Percentiles rank a stretch among this genome's conserved stretches.
Conservation (phyloP, 345 rosid genomes). For the Tarenaya hassleriana region DNA sequence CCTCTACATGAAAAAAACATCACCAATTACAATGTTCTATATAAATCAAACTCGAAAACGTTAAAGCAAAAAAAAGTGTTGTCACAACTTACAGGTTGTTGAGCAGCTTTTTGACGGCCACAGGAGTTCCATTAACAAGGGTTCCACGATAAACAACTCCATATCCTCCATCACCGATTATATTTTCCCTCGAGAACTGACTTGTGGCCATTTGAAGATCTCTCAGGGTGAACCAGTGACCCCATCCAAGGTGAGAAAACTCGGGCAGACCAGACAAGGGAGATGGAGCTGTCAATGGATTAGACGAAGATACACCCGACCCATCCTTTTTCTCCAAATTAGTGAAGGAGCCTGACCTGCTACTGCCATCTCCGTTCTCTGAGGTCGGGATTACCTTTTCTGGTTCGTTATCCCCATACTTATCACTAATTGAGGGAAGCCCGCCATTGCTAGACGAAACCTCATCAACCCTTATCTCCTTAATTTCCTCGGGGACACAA, state of each 20-base stretch:
- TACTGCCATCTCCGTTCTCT: conserved; percentile 52
- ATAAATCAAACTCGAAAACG: no score
- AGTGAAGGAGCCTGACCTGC: conserved; percentile 57
- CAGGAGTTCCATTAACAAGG: conserved; percentile 64
- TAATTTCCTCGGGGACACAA: conserved; percentile 71
- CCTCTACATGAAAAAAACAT: conserved; percentile 50
- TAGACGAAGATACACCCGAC: conserved; percentile 41
- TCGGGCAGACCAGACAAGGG: conserved; percentile 87
- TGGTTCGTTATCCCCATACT: conserved; percentile 23
- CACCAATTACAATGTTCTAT: conserved; percentile 24
- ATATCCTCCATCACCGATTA: conserved; percentile 64
- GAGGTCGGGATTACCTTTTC: conserved; percentile 31
- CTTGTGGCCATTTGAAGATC: conserved; percentile 75
- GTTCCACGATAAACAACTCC: conserved; percentile 80
- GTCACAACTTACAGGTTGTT: conserved; percentile 62
- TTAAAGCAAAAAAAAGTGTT: not conserved
- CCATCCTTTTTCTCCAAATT: conserved; percentile 47
- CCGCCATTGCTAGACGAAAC: conserved; percentile 56
- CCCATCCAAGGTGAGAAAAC: conserved; percentile 95
- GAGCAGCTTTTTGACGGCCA: conserved; percentile 87
- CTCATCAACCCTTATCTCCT: conserved; percentile 78
- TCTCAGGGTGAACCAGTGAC: conserved; percentile 94
- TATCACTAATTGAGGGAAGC: conserved; percentile 25
- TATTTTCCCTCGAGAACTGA: conserved; percentile 50
- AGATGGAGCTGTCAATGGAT: conserved; percentile 66